Percentiles rank a stretch among this genome's conserved stretches.
These are phyloP conservation scores for Cucurbita pepo DNA, from an alignment of 306 rosid species.

Conservation along the genomic window DNA sequence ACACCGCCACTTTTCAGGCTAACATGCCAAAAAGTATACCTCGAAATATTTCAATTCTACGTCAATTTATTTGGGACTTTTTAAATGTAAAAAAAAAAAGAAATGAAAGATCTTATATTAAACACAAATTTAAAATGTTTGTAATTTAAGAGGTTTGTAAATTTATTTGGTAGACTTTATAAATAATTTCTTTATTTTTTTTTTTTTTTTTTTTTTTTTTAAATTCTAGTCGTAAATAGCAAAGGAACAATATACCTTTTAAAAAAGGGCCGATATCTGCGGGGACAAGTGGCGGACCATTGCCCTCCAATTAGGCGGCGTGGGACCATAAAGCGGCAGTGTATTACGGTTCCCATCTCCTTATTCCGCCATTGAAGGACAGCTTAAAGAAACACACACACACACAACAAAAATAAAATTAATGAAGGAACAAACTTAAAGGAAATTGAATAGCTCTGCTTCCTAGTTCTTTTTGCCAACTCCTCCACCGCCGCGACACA, in stretches of 20 bases:
- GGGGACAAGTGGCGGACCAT: not conserved
- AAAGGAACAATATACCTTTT: not conserved
- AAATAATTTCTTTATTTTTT: too few relatives aligned
- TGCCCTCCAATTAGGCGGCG: not conserved
- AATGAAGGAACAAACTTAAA: not conserved
- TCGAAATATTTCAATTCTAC: too few relatives aligned
- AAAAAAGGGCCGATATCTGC: not conserved
- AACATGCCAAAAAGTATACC: too few relatives aligned
- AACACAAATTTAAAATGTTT: too few relatives aligned
- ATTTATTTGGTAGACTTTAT: too few relatives aligned
- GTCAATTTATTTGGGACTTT: too few relatives aligned
- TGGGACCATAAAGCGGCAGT: conserved; percentile 19
- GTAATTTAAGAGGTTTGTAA: too few relatives aligned
- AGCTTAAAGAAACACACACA: not conserved
- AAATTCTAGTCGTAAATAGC: not conserved
- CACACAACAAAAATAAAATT: not conserved
- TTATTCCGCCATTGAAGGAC: conserved; percentile 31
- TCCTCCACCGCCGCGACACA: not conserved
- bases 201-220: too few relatives aligned
- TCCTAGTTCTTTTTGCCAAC: not conserved
- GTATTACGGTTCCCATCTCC: conserved; percentile 9
- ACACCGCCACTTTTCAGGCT: too few relatives aligned
- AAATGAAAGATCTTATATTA: too few relatives aligned
- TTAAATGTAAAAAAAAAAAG: too few relatives aligned
- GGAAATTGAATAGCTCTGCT: not conserved